Evolutionary conservation across 345 rosid genomes (phyloP), one percentile per base, ranked within the genome.

Genomic region (Aquilaria sinensis): DNA sequence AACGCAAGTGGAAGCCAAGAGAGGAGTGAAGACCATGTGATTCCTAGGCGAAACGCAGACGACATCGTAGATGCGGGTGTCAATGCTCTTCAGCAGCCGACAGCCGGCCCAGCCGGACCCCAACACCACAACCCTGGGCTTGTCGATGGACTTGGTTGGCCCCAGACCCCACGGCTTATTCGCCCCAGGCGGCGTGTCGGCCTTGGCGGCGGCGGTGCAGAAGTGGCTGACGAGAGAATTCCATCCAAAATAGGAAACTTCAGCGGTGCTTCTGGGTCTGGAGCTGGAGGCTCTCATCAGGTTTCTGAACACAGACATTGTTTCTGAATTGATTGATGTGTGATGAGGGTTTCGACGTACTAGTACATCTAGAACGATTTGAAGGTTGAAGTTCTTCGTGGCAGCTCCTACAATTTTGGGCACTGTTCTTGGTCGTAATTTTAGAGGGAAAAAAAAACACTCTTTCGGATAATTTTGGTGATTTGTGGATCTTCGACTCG

Each of bases 91-190:
- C 94, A 93, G 77, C 34, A 87, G 71, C 47, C 94, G 67, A 72
- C 97, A 87, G n/a, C 89, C 97, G 1, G 98, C 96, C 98, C 98
- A 92, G 5, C 98, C 98, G 3, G 92, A 74, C 13, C 96, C 98
- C 76, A 87, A 67, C 47, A 93, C 94, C 71, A 90, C 96, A 73
- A 84, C 85, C 72, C 97, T 76, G 8, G 96, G 94, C 69, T 87
- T 90, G 78, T 90, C 90, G 0, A 62, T 70, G 12, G 69, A 56
- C 68, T 51, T 77, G 31, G 96, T 87, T 56, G 98, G 92, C 12
- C 65, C 80, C 41, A 93, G 73, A 9, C 87, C 85, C 0, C 74
- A 52, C 15, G 13, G 57, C 54, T 48, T 73, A 23, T 10, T 53
- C 10, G 41, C 11, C 7, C 48, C 50, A 31, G 51, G 29, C 52